These are phyloP conservation scores for Botrytis medusae DNA, from an alignment of 2,329 filamentous ascomycete genomes.

Conservation along the genomic window DNA sequence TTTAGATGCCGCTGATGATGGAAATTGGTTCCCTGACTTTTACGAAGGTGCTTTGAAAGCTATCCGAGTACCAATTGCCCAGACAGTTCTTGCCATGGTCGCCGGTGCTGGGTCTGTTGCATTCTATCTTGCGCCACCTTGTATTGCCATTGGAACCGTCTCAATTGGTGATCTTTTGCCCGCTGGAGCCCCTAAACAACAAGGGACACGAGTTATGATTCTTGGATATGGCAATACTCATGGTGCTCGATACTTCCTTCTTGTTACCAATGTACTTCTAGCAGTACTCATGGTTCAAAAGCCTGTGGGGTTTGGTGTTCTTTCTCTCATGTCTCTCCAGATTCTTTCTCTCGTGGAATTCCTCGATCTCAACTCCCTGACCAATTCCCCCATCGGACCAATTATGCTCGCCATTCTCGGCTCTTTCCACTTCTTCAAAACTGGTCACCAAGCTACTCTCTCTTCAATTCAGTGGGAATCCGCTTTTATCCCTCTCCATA, in stretches of 20 bases:
- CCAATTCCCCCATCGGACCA: constrained; percentile 74
- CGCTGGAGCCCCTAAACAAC: constrained; percentile 35
- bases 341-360: constrained; percentile 75
- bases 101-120: constrained; percentile 81
- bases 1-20: constrained; percentile 84
- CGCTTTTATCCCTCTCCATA: constrained; percentile 84
- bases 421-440: constrained; percentile 96
- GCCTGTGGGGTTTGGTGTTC: constrained; percentile 86
- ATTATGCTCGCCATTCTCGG: constrained; percentile 84
- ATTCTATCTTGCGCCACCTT: constrained; percentile 82
- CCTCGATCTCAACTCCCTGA: constrained; percentile 59
- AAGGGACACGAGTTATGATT: constrained; percentile 66
- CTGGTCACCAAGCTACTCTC: constrained; percentile 88
- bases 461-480: constrained; percentile 93
- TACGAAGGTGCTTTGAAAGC: constrained; percentile 67
- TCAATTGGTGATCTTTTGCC: constrained; percentile 30
- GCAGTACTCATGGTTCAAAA: constrained; percentile 82
- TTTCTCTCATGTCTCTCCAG: constrained; percentile 83
- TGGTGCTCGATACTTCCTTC: constrained; percentile 83
- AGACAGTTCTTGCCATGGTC: constrained; percentile 74
- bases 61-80: constrained; percentile 73
- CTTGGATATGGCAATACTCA: constrained; percentile 93
- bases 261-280: constrained; percentile 75
- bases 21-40: constrained; percentile 68
- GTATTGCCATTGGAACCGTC: constrained; percentile 67